These are phyloP conservation scores for Ogataea angusta DNA, from an alignment of 805 yeast genomes.

Conservation along the genomic window DNA sequence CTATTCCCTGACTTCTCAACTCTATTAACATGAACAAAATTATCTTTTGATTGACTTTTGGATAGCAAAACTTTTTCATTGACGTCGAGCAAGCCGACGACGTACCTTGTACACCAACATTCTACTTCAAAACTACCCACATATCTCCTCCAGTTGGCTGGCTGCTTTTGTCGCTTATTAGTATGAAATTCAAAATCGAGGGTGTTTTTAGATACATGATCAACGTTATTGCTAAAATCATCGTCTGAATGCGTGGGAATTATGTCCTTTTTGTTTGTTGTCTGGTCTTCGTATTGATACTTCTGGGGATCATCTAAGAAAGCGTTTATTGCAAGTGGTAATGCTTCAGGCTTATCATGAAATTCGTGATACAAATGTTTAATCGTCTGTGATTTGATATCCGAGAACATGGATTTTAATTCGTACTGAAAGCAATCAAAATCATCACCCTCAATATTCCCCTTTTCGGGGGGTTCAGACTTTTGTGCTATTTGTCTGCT, in stretches of 20 bases:
- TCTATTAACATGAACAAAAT: constrained; percentile 27
- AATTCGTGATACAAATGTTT: constrained; percentile 28
- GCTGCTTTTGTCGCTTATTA: neutral
- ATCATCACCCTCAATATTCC: neutral
- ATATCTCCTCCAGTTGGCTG: constrained; percentile 31
- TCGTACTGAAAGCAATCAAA: constrained; percentile 9
- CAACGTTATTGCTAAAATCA: too few species aligned
- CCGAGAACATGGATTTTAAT: constrained; percentile 33
- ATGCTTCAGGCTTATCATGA: constrained; percentile 24
- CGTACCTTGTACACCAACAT: constrained; percentile 74
- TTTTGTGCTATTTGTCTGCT: neutral
- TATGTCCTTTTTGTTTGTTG: too few species aligned
- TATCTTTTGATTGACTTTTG: constrained; percentile 19
- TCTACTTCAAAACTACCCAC: constrained; percentile 59
- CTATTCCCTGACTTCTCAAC: constrained; percentile 13
- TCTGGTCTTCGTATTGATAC: too few species aligned
- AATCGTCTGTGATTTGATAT: constrained; percentile 24
- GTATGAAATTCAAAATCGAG: too few species aligned
- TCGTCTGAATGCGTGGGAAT: too few species aligned
- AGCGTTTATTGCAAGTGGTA: constrained; percentile 39
- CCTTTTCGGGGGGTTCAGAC: neutral
- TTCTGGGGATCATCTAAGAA: constrained; percentile 33
- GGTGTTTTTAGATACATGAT: too few species aligned
- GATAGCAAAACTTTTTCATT: constrained; percentile 33
- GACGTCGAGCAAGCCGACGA: constrained; percentile 43